Percentiles rank a stretch among this genome's conserved stretches.
Evolutionary conservation across 805 yeast species (phyloP).

Genomic region (Danielozyma ontarioensis): DNA sequence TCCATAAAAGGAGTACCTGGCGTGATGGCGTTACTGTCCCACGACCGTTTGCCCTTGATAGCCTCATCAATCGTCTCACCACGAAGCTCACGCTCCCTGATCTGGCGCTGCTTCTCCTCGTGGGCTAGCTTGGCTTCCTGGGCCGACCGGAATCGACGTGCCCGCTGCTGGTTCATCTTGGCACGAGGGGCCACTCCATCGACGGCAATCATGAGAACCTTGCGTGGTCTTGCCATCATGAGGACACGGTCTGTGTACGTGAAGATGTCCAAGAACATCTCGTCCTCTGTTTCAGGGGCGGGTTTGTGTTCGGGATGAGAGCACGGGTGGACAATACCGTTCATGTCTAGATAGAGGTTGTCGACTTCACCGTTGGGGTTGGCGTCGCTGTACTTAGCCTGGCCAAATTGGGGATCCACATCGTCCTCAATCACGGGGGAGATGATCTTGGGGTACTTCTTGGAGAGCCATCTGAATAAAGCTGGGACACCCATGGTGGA

Average conservation of each 20-base stretch:
- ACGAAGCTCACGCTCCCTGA: constrained; percentile 52
- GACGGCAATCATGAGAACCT: constrained; percentile 88
- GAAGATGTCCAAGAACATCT: constrained; percentile 92
- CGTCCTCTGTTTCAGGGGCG: constrained; percentile 94
- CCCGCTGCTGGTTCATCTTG: constrained; percentile 94
- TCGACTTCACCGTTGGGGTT: constrained; percentile 97
- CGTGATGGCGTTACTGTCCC: constrained; percentile 96
- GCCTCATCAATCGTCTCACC: constrained; percentile 78
- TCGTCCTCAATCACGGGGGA: constrained; percentile 83
- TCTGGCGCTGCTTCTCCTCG: constrained; percentile 59
- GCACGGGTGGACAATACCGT: constrained; percentile 98
- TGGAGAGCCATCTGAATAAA: constrained; percentile 90
- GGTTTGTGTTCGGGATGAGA: constrained; percentile 97
- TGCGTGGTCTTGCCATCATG: constrained; percentile 92
- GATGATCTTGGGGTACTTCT: constrained; percentile 89
- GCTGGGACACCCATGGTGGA: constrained; percentile 90
- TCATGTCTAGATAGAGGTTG: constrained; percentile 93
- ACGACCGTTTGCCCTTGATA: constrained; percentile 65
- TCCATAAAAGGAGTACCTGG: constrained; percentile 99
- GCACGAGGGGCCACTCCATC: constrained; percentile 99
- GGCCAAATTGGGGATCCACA: constrained; percentile 32
- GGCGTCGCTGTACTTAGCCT: constrained; percentile 58
- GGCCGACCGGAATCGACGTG: constrained; percentile 89
- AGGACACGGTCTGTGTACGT: constrained; percentile 88
- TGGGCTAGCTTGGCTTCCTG: constrained; percentile 80